Percentiles rank a stretch among this genome's conserved stretches.
Conservation (phyloP, 345 rosid species). For the Moricandia arvensis region DNA sequence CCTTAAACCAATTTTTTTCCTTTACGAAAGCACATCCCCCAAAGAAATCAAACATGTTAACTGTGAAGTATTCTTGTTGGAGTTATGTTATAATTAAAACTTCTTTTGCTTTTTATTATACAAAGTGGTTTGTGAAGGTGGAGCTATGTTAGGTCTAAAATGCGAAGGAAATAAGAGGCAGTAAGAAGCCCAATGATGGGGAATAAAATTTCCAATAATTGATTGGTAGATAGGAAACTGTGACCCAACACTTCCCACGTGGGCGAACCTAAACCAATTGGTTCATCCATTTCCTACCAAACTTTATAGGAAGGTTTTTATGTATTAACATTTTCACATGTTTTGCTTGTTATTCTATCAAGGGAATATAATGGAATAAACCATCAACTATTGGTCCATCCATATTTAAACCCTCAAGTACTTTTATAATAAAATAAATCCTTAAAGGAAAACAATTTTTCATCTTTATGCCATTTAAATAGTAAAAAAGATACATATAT, state of each 20-base stretch:
- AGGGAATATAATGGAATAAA: too few relatives aligned
- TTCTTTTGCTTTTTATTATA: not conserved
- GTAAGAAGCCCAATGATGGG: slow-evolving; percentile 15
- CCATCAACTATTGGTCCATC: too few relatives aligned
- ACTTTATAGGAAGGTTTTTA: not conserved
- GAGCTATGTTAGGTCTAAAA: slow-evolving; percentile 18
- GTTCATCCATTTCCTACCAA: slow-evolving; percentile 1
- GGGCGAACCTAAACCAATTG: slow-evolving; percentile 10
- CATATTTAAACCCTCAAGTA: too few relatives aligned
- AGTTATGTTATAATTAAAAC: not conserved
- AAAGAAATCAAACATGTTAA: slow-evolving; percentile 19
- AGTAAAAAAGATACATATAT: too few relatives aligned
- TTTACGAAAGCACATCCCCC: slow-evolving; percentile 25
- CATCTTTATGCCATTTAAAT: too few relatives aligned
- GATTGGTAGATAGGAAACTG: slow-evolving; percentile 14
- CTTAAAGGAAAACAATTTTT: too few relatives aligned
- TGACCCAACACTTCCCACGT: slow-evolving; percentile 20
- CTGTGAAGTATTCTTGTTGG: not conserved
- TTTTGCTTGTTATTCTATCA: not conserved
- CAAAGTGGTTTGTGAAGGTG: not conserved
- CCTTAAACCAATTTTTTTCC: not conserved
- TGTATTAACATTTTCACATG: not conserved
- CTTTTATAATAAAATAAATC: too few relatives aligned
- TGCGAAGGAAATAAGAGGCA: slow-evolving; percentile 1
- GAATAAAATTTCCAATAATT: not conserved